A percentile compares a stretch with the other conserved stretches of the same genome.
Conservation (phyloP, 805 yeast species). For the Jamesozyma jinghongensis region DNA sequence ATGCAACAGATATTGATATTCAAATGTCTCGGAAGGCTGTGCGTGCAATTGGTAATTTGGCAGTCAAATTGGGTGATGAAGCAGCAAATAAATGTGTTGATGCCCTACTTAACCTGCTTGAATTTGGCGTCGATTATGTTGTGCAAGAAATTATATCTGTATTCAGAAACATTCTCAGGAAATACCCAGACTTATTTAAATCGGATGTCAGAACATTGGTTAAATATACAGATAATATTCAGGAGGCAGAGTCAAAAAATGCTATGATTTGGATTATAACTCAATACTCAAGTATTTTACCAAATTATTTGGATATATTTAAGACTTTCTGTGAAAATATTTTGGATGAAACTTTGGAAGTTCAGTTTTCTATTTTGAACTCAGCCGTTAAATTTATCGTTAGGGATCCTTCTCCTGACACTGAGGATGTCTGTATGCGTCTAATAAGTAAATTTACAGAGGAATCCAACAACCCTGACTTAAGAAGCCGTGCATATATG, state of each 20-base stretch:
- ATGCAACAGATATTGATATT: slow-evolving; percentile 78
- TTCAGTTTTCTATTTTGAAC: slow-evolving; percentile 64
- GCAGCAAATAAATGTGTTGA: slow-evolving; percentile 59
- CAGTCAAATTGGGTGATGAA: slow-evolving; percentile 53
- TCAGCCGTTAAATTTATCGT: slow-evolving; percentile 65
- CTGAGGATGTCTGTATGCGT: slow-evolving; percentile 48
- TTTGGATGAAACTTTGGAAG: slow-evolving; percentile 58
- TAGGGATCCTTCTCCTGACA: slow-evolving; percentile 39
- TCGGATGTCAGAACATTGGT: slow-evolving; percentile 36
- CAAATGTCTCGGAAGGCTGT: slow-evolving; percentile 83
- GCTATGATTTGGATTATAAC: slow-evolving; percentile 83
- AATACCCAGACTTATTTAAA: slow-evolving; percentile 55
- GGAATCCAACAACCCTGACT: slow-evolving; percentile 69
- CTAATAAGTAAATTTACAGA: slow-evolving; percentile 64
- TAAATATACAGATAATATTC: slow-evolving; percentile 40
- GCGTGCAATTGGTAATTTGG: slow-evolving; percentile 81
- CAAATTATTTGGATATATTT: slow-evolving; percentile 20
- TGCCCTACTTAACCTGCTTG: slow-evolving; percentile 47
- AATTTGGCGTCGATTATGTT: slow-evolving; percentile 60
- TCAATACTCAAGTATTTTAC: slow-evolving; percentile 46
- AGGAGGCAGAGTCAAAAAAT: slow-evolving; percentile 70
- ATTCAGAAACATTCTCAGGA: slow-evolving; percentile 63
- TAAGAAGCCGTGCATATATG: slow-evolving; percentile 75
- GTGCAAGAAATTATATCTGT: slow-evolving; percentile 76
- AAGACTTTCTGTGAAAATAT: slow-evolving; percentile 35